Evolutionary conservation across 257 asterid genomes (phyloP), one percentile per base, ranked within the genome.

Genomic region (Voacanga thouarsii): DNA sequence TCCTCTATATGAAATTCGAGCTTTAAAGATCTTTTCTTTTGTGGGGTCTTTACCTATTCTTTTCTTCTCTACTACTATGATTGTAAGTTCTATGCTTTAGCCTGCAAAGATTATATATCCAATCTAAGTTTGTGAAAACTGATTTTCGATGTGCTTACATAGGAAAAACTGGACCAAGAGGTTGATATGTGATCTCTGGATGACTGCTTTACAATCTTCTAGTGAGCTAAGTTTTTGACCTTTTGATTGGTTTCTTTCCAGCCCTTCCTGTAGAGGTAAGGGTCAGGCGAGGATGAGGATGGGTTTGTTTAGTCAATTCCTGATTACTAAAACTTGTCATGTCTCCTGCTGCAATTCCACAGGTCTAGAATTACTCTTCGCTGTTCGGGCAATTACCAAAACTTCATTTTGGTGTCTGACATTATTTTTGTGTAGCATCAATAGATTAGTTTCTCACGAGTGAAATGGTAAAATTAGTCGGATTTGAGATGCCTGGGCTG

Each of bases 21-120:
- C 72, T 45, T 30, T 69, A 44, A 73, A 69, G 70, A n/a, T 65
- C 65, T n/a, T 75, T 71, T 45, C 55, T 81, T 89, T 63, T 80
- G 21, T 51, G 66, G 66, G 81, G 72, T 84, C 41, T 83, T 84
- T 80, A 67, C 61, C 75, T 65, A 50, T 44, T 68, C 64, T 77
- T 75, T 47, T 71, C 18, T 65, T 15, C 18, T 63, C 65, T n/a
- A 51, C 69, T 18, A 23, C 15, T 16, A 16, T 70, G 28, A 6
- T 24, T 56, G 11, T 10, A 26, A 63, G 37, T 39, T 8, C 61
- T 49, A 23, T 72, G 51, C 7, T 73, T 21, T 50, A 30, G 53
- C 53, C 33, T 18, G 10, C 14, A 21, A 33, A 56, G 21, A 33
- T 26, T 49, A 26, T 65, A 39, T 21, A 30, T 5, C 21, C 23